Conservation (phyloP, 257 asterid genomes). For the Rauvolfia tetraphylla region DNA sequence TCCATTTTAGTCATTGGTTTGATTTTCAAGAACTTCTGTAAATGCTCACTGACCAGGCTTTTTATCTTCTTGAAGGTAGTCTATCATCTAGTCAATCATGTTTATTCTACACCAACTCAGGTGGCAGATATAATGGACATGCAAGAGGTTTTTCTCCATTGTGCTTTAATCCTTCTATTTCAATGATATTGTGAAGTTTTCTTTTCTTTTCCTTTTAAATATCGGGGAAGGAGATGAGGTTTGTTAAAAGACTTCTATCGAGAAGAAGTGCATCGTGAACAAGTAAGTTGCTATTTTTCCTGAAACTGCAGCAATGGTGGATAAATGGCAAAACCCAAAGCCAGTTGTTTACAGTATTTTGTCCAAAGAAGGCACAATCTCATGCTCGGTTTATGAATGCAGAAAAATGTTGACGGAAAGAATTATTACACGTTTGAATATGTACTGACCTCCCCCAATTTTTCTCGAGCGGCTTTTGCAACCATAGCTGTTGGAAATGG, state of each 20-base stretch:
- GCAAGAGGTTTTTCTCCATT: slow-evolving; percentile 61
- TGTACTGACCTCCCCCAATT: slow-evolving; percentile 59
- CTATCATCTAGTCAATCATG: slow-evolving; percentile 45
- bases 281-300: not conserved
- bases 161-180: not conserved
- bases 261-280: no score
- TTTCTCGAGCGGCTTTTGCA: slow-evolving; percentile 79
- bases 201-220: no score
- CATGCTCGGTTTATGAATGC: slow-evolving; percentile 23
- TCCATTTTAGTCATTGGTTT: not conserved
- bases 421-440: slow-evolving; percentile 78
- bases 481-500: slow-evolving; percentile 85
- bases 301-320: no score
- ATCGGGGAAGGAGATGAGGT: no score
- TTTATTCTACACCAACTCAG: slow-evolving; percentile 82
- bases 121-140: slow-evolving; percentile 49
- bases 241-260: no score
- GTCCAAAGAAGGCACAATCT: not conserved
- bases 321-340: not conserved
- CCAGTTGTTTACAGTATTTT: not conserved
- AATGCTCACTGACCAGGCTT: not conserved
- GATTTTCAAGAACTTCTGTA: slow-evolving; percentile 1
- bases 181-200: not conserved
- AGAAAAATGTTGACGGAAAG: slow-evolving; percentile 67
- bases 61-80: slow-evolving; percentile 43